Conservation (phyloP, 495 filamentous ascomycete genomes). For the Usnea hakonensis region DNA sequence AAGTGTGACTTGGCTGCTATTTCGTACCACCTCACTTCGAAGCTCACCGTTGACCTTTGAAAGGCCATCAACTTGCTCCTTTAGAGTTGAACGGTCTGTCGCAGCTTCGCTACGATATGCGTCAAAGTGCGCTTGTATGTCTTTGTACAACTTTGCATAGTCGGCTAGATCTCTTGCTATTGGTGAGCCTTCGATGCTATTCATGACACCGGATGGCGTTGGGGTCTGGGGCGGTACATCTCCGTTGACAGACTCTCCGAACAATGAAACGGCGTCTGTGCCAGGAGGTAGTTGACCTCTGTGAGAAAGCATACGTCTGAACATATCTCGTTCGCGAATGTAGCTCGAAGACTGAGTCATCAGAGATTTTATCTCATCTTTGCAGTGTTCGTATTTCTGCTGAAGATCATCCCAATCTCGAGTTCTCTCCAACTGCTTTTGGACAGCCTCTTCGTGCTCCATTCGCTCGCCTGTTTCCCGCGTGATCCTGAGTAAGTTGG, state of each 20-base stretch:
- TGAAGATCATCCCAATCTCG: slow-evolving; percentile 67
- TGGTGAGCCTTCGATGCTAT: slow-evolving; percentile 38
- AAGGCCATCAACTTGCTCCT: slow-evolving; percentile 77
- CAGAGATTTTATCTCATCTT: slow-evolving; percentile 70
- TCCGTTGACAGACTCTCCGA: slow-evolving; percentile 25
- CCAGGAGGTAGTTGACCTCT: slow-evolving; percentile 51
- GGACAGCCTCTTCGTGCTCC: slow-evolving; percentile 79
- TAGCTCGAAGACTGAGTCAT: slow-evolving; percentile 80
- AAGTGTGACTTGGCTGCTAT: slow-evolving; percentile 73
- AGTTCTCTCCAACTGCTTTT: slow-evolving; percentile 58
- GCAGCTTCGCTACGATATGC: slow-evolving; percentile 77
- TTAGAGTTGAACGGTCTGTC: slow-evolving; percentile 68
- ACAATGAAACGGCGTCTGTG: slow-evolving; percentile 20
- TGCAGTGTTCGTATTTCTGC: slow-evolving; percentile 50
- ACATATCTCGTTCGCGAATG: slow-evolving; percentile 92
- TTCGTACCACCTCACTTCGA: slow-evolving; percentile 65
- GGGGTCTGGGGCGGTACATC: slow-evolving; percentile 37
- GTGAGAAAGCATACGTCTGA: slow-evolving; percentile 81
- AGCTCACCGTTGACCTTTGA: slow-evolving; percentile 73
- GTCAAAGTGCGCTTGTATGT: slow-evolving; percentile 86
- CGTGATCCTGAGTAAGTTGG: slow-evolving; percentile 69
- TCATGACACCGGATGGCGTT: slow-evolving; percentile 28
- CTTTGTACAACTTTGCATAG: slow-evolving; percentile 63
- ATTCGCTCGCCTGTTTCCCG: slow-evolving; percentile 78
- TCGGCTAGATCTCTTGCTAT: slow-evolving; percentile 45